Base-by-base conservation (phyloP, 495 filamentous ascomycete genomes). In the Lophiotrema nucula region DNA sequence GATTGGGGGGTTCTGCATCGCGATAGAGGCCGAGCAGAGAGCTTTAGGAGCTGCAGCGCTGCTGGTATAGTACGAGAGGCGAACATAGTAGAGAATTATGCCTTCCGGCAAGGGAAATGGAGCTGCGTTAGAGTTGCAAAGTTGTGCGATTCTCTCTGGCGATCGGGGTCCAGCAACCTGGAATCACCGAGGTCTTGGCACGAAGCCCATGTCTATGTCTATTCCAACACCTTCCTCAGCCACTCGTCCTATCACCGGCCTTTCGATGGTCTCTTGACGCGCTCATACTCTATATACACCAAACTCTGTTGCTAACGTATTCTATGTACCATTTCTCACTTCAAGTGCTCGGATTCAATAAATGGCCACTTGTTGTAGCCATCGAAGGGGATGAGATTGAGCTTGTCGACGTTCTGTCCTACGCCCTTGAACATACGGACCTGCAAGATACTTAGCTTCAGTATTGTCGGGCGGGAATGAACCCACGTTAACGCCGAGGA, bases 341-440 rank as follows among this genome's bases (percentile, higher is more conserved):
- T 15, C 44, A 57, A 24, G 37, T 57, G 33, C 3, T 57, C 44
- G 22, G 47, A 52, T 26, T 52, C 49, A 31, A 60, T 22, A 28
- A 60, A 60, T 15, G 41, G 49, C 39, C 39, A 12, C 19, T 25
- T 18, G 48, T 65, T 62, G 58, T 16, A 37, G 16, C 67, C 65
- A 45, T 71, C 63, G 16, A 41, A 59, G 6, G 64, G 35, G 25
- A 38, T 33, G 18, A 56, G 19, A 1, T 65, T 31, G 6, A 69
- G 38, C 48, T 64, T 56, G n/a, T 69, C 56, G 8, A 68, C n/a
- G 18, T 69, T 62, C 27, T 35, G 31, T 15, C 8, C 31, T 8
- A 71, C 58, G 37, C 62, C 57, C 33, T 66, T 67, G 39, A 71
- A 65, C 69, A 71, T 71, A 11, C 67, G 56, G 8, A 67, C 61